A percentile compares a stretch with the other conserved stretches of the same genome.
These are phyloP conservation scores for Fonsecaea multimorphosa DNA, from an alignment of 2,329 filamentous ascomycete species.

Conservation along the genomic window DNA sequence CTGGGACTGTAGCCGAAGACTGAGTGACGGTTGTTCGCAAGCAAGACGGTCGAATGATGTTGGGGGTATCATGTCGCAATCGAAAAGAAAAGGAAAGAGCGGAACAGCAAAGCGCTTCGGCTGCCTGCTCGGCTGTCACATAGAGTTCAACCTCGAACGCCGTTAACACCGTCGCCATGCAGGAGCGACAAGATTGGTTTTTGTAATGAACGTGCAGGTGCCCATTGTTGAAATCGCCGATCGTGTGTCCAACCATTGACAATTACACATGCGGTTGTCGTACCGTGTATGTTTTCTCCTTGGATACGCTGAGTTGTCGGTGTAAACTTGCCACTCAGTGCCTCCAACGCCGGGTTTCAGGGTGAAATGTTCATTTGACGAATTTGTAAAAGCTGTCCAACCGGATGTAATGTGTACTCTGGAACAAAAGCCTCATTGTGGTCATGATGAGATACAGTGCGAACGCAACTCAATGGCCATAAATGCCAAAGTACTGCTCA, in stretches of 20 bases:
- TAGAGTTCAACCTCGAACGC: background rate
- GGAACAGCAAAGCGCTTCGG: background rate
- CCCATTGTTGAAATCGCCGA: slow-evolving; percentile 5
- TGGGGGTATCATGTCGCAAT: slow-evolving; percentile 22
- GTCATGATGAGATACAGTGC: background rate
- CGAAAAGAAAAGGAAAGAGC: background rate
- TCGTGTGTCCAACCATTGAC: background rate
- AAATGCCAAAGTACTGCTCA: slow-evolving; percentile 75
- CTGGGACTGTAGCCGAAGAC: background rate
- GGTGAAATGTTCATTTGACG: background rate
- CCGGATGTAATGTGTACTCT: slow-evolving; percentile 4
- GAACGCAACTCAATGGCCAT: slow-evolving; percentile 29
- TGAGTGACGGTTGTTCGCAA: background rate
- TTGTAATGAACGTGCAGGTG: slow-evolving; percentile 2
- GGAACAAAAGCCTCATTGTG: slow-evolving; percentile 2
- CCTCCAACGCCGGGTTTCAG: background rate
- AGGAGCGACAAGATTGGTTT: slow-evolving; percentile 1
- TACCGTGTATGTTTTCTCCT: slow-evolving; percentile 5
- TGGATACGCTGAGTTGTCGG: background rate
- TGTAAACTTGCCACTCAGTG: background rate
- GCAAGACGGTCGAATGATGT: background rate
- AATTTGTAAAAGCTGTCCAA: slow-evolving; percentile 17
- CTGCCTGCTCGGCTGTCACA: background rate
- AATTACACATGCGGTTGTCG: slow-evolving; percentile 2
- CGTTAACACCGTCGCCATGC: slow-evolving; percentile 27